Evolutionary conservation across 1,284 basidiomycete genomes (phyloP), one percentile per base, ranked within the genome.

Genomic region (Sanghuangporus sanghuang): DNA sequence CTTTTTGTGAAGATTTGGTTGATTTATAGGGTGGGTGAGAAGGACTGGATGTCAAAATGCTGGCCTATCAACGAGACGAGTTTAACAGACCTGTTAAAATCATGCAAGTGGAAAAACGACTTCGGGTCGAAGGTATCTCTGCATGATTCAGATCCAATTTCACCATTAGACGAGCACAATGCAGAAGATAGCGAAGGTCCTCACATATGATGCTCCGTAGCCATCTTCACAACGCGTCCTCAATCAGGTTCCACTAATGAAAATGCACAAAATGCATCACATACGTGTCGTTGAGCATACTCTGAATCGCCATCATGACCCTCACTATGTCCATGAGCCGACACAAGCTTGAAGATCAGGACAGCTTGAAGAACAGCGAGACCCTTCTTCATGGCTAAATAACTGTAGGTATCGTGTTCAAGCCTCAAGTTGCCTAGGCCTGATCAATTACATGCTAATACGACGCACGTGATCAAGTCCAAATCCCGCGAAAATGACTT

Each of bases 81-180:
- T 75, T 3, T 6, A 2, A 27, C 81, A 69, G 75, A 90, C 83
- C 86, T 79, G 77, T 98, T 87, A 64, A 98, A 80, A 76, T 98
- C 96, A 75, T 98, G 96, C 9, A 98, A 80, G 65, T 89, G 86
- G 79, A 93, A 93, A 81, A 93, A 93, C 72, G 89, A 90, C 67
- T 81, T 78, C 18, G 85, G 77, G 72, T 93, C 91, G 66, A 93
- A 93, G 6, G 85, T 81, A 71, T 92, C 90, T 66, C 91, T 93
- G 70, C 50, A 61, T 16, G 52, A 14, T 46, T 40, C 48, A 54
- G n/a, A 18, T 36, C 14, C 40, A 59, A 40, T n/a, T 11, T 42
- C 16, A 46, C 14, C 7, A 61, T n/a, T 23, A 16, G n/a, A n/a
- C 35, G 39, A 2, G 16, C 46, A 63, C 27, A 32, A 32, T 32